Base-by-base conservation (phyloP, 2,329 filamentous ascomycete species). In the Trichophyton benhamiae region DNA sequence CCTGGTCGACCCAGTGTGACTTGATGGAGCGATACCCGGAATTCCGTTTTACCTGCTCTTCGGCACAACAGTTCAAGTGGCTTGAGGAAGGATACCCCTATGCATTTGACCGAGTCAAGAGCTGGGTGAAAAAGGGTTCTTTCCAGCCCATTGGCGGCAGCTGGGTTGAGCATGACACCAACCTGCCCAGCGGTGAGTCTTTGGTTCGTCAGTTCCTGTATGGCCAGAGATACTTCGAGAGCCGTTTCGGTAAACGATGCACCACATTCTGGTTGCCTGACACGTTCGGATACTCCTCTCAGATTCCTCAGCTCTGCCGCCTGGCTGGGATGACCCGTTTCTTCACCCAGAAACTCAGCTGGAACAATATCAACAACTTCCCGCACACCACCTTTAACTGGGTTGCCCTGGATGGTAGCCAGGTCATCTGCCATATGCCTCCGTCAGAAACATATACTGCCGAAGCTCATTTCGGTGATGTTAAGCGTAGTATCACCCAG, bases 281-380 rank as follows among this genome's bases (percentile, higher is more conserved):
- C 73, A 99, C 94, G 0, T 99, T 99, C 76, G 94, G 94, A 13
- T 99, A 99, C 76, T 96, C 91, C 0, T 88, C 87, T 58, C 94
- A 99, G 74, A 82, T 99, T 48, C 94, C 94, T 11, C 94, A 99
- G 71, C 79, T 99, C 48, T 97, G 91, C 72, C 87, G 92, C 2
- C 79, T 96, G 30, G 88, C 94, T n/a, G 92, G 91, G 20, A 97
- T 99, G 94, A 88, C 84, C 62, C 85, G 92, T 38, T 99, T 99
- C 79, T 87, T 99, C 70, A 99, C 94, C 0, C 94, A 99, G 75
- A 99, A 99, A 78, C 80, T 99, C 63, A 97, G 92, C 79, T 99
- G 94, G 94, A 97, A 97, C 79, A 97, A 97, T 73, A 97, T 97
- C 81, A 97, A 97, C 77, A 95, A 88, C 71, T 99, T 97, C 77